These are phyloP conservation scores for Isochrysis galbana DNA, from an alignment of 78 protist genomes.

Conservation along the genomic window DNA sequence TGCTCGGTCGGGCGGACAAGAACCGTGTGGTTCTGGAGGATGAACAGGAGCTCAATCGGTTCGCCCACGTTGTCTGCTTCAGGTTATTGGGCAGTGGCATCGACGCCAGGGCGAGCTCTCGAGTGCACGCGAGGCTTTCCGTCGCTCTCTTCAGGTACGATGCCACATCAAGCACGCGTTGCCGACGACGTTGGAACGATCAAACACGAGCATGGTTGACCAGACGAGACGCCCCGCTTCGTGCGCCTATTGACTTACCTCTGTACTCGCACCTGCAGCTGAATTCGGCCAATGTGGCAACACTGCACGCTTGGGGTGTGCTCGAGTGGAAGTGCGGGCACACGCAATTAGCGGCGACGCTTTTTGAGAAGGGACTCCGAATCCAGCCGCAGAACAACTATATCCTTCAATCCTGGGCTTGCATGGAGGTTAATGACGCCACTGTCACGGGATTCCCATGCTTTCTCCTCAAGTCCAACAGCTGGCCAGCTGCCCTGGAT, in stretches of 20 bases:
- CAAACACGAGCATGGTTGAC: too few species aligned
- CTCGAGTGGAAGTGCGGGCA: constrained; percentile 25
- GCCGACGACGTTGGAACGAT: too few species aligned
- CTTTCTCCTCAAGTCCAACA: too few species aligned
- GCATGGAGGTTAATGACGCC: constrained; percentile 19
- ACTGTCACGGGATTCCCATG: too few species aligned
- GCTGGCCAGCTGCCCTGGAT: too few species aligned
- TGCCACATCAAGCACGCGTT: background rate
- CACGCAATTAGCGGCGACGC: background rate
- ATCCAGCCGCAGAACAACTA: background rate
- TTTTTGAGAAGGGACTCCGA: background rate
- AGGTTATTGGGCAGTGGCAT: background rate
- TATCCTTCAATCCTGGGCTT: background rate
- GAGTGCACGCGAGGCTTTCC: background rate
- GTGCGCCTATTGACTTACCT: too few species aligned
- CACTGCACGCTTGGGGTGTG: constrained; percentile 23
- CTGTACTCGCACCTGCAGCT: too few species aligned
- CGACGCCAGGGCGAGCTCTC: background rate
- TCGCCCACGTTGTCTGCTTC: too few species aligned
- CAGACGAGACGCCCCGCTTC: background rate
- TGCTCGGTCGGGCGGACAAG: background rate
- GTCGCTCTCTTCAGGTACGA: background rate
- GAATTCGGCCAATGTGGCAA: background rate
- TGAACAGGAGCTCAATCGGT: background rate
- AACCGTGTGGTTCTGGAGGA: background rate